Evolutionary conservation across 2,329 filamentous ascomycete species (phyloP).

Genomic region (Alternaria triticina): DNA sequence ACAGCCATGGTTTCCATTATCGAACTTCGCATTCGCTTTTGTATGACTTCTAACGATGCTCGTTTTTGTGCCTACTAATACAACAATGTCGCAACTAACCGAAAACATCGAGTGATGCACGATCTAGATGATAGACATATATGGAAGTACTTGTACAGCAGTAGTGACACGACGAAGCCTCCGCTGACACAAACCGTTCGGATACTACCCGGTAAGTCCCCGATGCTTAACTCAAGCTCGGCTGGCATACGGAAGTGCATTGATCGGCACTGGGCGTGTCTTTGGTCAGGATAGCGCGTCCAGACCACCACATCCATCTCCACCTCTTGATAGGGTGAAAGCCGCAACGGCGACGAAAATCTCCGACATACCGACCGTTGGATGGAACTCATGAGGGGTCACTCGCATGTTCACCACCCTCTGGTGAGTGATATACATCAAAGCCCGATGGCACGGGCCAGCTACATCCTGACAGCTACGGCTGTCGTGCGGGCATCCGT

Average conservation of each 20-base stretch:
- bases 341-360: conserved; percentile 17
- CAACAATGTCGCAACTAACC: not conserved
- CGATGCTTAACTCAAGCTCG: conserved; percentile 4
- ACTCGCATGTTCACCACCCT: conserved; percentile 1
- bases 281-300: not conserved
- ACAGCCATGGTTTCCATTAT: not conserved
- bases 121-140: not conserved
- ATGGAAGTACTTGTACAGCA: not conserved
- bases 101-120: not conserved
- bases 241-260: not conserved
- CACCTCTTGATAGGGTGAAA: not conserved
- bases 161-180: not conserved
- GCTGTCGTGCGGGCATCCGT: conserved; percentile 29
- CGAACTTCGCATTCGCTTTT: not conserved
- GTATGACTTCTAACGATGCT: not conserved
- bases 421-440: conserved; percentile 2
- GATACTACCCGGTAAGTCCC: conserved; percentile 14
- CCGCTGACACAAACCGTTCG: conserved; percentile 7
- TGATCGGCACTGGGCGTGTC: conserved; percentile 14
- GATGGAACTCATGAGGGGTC: conserved; percentile 10
- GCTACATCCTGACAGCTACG: conserved; percentile 6
- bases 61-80: not conserved
- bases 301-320: not conserved
- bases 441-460: conserved; percentile 30
- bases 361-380: conserved; percentile 26